These are phyloP conservation scores for Acanthamoeba royreba DNA, from an alignment of 208 protist species.

Conservation along the genomic window DNA sequence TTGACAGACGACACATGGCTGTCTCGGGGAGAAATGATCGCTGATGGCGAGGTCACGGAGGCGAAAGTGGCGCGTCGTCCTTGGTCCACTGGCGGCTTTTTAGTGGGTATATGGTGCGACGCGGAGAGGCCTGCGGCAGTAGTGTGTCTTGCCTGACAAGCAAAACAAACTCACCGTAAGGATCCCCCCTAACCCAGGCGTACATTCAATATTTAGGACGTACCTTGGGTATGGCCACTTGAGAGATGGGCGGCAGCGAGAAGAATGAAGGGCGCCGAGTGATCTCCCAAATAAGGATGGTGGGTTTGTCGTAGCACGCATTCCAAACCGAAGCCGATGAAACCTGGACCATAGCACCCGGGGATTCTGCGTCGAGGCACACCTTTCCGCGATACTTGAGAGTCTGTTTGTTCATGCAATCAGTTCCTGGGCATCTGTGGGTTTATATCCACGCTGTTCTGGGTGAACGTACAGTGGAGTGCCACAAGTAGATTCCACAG, in stretches of 20 bases:
- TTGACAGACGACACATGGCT: too few relatives aligned
- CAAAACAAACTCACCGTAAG: too few relatives aligned
- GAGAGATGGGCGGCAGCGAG: neutral
- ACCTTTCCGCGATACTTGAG: neutral
- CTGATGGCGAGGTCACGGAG: too few relatives aligned
- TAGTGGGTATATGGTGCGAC: too few relatives aligned
- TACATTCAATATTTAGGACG: too few relatives aligned
- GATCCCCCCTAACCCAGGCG: too few relatives aligned
- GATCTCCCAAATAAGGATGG: neutral
- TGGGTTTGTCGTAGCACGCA: neutral
- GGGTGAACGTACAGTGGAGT: neutral
- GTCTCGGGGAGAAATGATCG: too few relatives aligned
- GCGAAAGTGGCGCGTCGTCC: too few relatives aligned
- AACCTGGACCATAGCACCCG: neutral
- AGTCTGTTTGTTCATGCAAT: neutral
- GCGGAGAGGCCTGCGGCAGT: too few relatives aligned
- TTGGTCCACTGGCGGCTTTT: too few relatives aligned
- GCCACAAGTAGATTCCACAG: neutral
- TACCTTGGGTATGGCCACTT: neutral
- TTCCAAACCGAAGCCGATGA: neutral
- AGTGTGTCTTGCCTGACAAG: too few relatives aligned
- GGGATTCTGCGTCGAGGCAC: neutral
- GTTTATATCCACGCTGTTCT: neutral
- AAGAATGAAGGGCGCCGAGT: neutral
- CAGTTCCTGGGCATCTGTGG: neutral